phyloP scores from a whole-genome alignment of 2,329 filamentous ascomycete genomes.

The Taxawa tesnikishii region DNA sequence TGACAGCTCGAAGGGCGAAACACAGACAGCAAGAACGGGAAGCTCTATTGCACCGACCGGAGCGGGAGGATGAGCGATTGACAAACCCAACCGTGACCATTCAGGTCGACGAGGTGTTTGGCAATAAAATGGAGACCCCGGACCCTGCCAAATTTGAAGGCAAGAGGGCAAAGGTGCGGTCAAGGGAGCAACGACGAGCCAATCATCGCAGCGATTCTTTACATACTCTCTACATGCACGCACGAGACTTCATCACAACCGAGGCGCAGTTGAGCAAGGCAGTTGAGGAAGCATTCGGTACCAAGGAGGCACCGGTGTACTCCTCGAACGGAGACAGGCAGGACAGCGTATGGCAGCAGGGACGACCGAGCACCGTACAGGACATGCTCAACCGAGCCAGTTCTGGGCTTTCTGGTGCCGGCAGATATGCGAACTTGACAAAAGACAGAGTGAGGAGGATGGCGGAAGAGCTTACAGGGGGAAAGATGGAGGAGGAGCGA shows the following conservation, averaged over 20 bases:
- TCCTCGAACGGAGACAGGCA: conserved; percentile 29
- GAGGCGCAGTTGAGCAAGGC: conserved; percentile 63
- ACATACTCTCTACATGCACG: conserved; percentile 82
- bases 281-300: conserved; percentile 66
- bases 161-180: conserved; percentile 30
- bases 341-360: conserved; percentile 38
- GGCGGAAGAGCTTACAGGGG: conserved; percentile 55
- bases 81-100: conserved; percentile 52
- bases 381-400: conserved; percentile 30
- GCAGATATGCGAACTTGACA: conserved; percentile 10
- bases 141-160: conserved; percentile 17
- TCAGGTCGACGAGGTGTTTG: conserved; percentile 10
- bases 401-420: conserved; percentile 9
- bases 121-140: conserved; percentile 11
- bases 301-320: conserved; percentile 30
- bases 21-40: conserved; percentile 38
- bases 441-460: conserved; percentile 50
- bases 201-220: conserved; percentile 45
- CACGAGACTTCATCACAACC: conserved; percentile 72
- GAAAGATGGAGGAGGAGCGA: conserved; percentile 32
- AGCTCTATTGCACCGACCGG: conserved; percentile 47
- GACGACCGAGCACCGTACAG: conserved; percentile 34
- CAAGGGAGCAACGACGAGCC: conserved; percentile 46
- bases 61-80: conserved; percentile 63
- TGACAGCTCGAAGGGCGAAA: conserved; percentile 28